Base-by-base conservation (phyloP, 2,329 filamentous ascomycete species). In the Aureobasidium mangrovei region DNA sequence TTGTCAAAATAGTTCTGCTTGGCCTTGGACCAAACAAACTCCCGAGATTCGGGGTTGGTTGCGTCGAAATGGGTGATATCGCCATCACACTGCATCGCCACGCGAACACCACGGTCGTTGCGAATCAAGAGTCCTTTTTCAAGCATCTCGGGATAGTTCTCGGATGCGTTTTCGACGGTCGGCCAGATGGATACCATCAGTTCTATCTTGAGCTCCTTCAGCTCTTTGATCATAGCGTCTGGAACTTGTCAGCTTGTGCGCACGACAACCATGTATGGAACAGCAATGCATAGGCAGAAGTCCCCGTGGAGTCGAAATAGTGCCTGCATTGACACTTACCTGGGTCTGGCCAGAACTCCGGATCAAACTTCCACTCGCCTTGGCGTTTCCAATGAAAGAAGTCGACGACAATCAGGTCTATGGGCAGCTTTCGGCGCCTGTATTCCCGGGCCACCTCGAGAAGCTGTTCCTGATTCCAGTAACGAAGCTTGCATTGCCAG, bases 181-280 rank as follows among this genome's bases (percentile, higher is more conserved):
- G 83, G 83, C 83, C 83, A 86, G 59, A 86, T 77, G 0, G 81
- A 84, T 0, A 86, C 80, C 81, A 86, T 85, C 3, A 85, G 72
- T 61, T 86, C 81, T 43, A 85, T 77, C 0, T 74, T 72, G 56
- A 86, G 65, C 0, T 74, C 70, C 40, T 78, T 72, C 1, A 85
- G 72, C 63, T 85, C 82, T 38, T 72, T 69, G 26, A 85, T 71
- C 83, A 86, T 86, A 3, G 78, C 78, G 43, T 80, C 80, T 70
- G 49, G 7, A 35, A 7, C 32, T 7, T 35, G 32, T 35, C 32
- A 35, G 32, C 32, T 7, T 18, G 18, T 18, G 18, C 18, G 18
- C 18, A 18, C 18, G 18, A 18, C 18, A 18, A 18, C 18, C 18
- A 18, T 18, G 18, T 18, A 18, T 18, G 18, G 18, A 18, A 18